A percentile compares a stretch with the other conserved stretches of the same genome.
These are phyloP conservation scores for Pseudohalonectria lignicola DNA, from an alignment of 2,329 filamentous ascomycete species.

Conservation along the genomic window DNA sequence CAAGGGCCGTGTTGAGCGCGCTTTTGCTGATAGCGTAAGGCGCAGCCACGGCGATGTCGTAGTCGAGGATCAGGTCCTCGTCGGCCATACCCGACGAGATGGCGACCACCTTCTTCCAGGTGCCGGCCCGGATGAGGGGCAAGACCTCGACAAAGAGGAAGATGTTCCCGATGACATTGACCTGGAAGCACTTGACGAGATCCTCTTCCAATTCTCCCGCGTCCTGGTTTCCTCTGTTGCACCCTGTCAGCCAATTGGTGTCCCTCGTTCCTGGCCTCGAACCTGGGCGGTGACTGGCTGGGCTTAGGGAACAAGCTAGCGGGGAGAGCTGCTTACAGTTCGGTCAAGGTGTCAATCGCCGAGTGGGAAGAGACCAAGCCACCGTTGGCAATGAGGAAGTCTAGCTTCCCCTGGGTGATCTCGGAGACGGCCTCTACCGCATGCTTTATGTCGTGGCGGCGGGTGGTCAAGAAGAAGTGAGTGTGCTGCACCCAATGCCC, in stretches of 20 bases:
- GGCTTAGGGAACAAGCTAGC: background rate
- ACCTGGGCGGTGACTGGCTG: background rate
- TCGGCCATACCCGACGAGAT: conserved; percentile 39
- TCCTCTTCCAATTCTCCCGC: conserved; percentile 22
- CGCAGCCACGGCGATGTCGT: conserved; percentile 19
- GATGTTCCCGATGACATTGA: conserved; percentile 40
- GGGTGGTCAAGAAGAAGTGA: background rate
- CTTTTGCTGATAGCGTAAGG: conserved; percentile 40
- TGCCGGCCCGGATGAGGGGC: conserved; percentile 38
- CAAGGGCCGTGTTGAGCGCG: conserved; percentile 37
- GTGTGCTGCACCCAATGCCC: too few relatives aligned
- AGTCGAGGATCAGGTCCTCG: conserved; percentile 24
- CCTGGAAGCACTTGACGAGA: conserved; percentile 21
- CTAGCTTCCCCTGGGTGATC: conserved; percentile 28
- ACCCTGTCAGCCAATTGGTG: too few relatives aligned
- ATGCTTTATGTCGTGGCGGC: background rate
- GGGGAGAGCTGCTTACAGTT: conserved; percentile 19
- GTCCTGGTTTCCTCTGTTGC: conserved; percentile 16
- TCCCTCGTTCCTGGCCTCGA: background rate
- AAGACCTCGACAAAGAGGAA: conserved; percentile 41
- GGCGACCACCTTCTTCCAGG: conserved; percentile 40
- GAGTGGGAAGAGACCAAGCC: conserved; percentile 20
- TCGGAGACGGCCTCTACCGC: conserved; percentile 14
- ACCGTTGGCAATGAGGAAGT: conserved; percentile 42
- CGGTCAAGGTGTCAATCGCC: conserved; percentile 19